Conservation (phyloP, 257 asterid species). For the Nicotiana knightiana region DNA sequence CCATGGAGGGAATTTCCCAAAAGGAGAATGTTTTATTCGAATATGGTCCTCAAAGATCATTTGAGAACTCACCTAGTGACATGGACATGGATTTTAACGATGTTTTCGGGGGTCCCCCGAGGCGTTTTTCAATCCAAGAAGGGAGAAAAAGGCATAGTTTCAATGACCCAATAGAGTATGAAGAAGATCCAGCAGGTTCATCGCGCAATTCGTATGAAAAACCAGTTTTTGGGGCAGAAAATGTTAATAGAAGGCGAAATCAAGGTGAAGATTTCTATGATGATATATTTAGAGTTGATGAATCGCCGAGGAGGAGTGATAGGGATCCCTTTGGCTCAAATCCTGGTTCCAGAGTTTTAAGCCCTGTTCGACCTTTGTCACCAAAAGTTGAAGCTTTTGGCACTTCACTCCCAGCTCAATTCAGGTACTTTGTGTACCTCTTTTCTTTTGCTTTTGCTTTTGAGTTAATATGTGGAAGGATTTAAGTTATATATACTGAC, state of each 20-base stretch:
- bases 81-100: slow-evolving; percentile 64
- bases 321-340: slow-evolving; percentile 36
- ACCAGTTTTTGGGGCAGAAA: slow-evolving; percentile 68
- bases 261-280: slow-evolving; percentile 54
- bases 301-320: slow-evolving; percentile 40
- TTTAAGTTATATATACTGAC: no score
- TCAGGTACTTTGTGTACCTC: slow-evolving; percentile 36
- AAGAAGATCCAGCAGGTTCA: slow-evolving; percentile 22
- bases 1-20: slow-evolving; percentile 49
- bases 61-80: slow-evolving; percentile 14
- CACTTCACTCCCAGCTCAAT: slow-evolving; percentile 49
- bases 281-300: slow-evolving; percentile 69
- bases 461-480: no score
- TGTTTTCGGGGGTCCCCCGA: slow-evolving; percentile 92
- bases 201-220: slow-evolving; percentile 31
- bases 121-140: slow-evolving; percentile 71
- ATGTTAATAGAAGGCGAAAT: slow-evolving; percentile 30
- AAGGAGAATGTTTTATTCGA: slow-evolving; percentile 36
- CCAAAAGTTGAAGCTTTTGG: slow-evolving; percentile 41
- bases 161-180: slow-evolving; percentile 36
- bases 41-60: slow-evolving; percentile 16
- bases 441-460: neutral
- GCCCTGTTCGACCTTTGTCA: slow-evolving; percentile 52
- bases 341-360: slow-evolving; percentile 45
- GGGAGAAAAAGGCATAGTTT: slow-evolving; percentile 44